A percentile compares a stretch with the other conserved stretches of the same genome.
Evolutionary conservation across 2,329 filamentous ascomycete genomes (phyloP).

Genomic region (Penicillium sp.): DNA sequence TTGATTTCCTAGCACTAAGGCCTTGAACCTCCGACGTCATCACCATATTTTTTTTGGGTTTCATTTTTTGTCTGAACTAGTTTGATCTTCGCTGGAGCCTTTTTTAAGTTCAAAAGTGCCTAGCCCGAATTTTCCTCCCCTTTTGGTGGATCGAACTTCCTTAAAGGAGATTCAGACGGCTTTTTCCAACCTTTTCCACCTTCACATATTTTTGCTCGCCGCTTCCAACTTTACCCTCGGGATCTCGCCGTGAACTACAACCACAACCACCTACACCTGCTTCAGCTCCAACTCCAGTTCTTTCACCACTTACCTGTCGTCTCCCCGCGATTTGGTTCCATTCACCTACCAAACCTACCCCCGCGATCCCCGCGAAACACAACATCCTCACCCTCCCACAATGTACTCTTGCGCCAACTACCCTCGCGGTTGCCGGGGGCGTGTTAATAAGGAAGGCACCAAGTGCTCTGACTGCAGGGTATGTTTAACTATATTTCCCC

Average conservation of each 20-base stretch:
- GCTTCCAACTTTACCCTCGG: background rate
- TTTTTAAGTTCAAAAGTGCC: slow-evolving; percentile 15
- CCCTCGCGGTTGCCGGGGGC: slow-evolving; percentile 49
- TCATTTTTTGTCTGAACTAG: slow-evolving; percentile 1
- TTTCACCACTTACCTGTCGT: background rate
- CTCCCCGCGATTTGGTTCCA: slow-evolving; percentile 1
- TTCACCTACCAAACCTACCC: background rate
- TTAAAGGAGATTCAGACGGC: slow-evolving; percentile 3
- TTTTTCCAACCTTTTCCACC: slow-evolving; percentile 1
- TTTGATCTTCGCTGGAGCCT: slow-evolving; percentile 7
- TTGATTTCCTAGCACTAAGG: slow-evolving; percentile 8
- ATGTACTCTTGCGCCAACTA: slow-evolving; percentile 52
- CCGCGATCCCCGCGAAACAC: slow-evolving; percentile 1
- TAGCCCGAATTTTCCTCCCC: slow-evolving; percentile 8
- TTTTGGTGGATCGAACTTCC: slow-evolving; percentile 3
- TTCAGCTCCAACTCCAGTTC: background rate
- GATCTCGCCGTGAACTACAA: background rate
- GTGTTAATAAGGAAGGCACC: slow-evolving; percentile 43
- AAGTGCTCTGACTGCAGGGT: slow-evolving; percentile 49
- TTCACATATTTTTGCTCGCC: background rate
- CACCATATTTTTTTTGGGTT: slow-evolving; percentile 4
- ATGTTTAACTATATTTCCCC: slow-evolving; percentile 23
- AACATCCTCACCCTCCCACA: slow-evolving; percentile 5
- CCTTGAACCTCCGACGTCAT: slow-evolving; percentile 15
- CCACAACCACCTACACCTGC: background rate